Conservation (phyloP, 208 protist species). For the Trypanosoma mega region DNA sequence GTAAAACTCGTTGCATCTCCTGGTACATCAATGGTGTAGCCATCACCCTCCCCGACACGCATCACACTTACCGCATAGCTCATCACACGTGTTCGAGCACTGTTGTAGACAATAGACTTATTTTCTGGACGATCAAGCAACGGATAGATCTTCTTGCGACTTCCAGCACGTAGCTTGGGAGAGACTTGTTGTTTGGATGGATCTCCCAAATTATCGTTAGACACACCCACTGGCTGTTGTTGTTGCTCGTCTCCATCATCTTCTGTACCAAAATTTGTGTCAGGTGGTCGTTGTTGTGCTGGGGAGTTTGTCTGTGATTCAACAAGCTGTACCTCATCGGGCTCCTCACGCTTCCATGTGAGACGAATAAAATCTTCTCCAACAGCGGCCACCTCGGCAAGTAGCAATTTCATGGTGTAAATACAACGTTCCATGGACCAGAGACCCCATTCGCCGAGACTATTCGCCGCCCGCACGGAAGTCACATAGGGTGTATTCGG, state of each 20-base stretch:
- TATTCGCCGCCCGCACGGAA: slow-evolving; percentile 55
- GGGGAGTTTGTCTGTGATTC: neutral
- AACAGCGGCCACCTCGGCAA: slow-evolving; percentile 50
- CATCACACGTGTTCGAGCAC: slow-evolving; percentile 38
- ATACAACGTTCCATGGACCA: slow-evolving; percentile 84
- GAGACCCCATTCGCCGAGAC: slow-evolving; percentile 73
- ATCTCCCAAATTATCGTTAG: neutral
- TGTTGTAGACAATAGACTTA: slow-evolving; percentile 48
- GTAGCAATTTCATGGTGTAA: slow-evolving; percentile 86
- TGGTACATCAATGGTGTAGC: slow-evolving; percentile 55
- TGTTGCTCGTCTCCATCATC: slow-evolving; percentile 14
- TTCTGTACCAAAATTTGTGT: neutral
- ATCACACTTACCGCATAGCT: slow-evolving; percentile 45
- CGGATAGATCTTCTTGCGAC: slow-evolving; percentile 24
- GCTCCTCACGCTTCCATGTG: slow-evolving; percentile 63
- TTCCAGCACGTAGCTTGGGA: neutral
- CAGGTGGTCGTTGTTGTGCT: neutral
- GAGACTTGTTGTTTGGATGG: neutral
- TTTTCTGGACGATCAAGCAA: slow-evolving; percentile 56
- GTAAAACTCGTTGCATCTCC: slow-evolving; percentile 48
- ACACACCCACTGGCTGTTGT: slow-evolving; percentile 1
- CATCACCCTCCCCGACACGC: slow-evolving; percentile 47
- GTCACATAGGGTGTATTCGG: slow-evolving; percentile 77
- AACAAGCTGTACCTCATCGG: slow-evolving; percentile 53
- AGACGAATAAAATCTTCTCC: slow-evolving; percentile 88